Evolutionary conservation across 2,329 filamentous ascomycete species (phyloP).

Genomic region (Aspergillus persii): DNA sequence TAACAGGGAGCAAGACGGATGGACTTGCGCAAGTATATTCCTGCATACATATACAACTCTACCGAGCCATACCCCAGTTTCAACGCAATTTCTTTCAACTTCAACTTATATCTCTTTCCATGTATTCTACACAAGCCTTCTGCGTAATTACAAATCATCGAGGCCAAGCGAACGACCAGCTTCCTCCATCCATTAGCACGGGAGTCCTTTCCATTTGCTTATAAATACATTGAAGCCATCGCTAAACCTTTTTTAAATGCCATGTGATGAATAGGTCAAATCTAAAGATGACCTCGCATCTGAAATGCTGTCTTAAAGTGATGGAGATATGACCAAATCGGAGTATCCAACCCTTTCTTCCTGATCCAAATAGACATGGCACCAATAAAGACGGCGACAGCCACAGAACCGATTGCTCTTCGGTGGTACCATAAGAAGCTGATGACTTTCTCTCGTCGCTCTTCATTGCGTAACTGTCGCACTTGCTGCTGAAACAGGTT

Average conservation of each 20-base stretch:
- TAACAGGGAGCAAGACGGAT: too few species aligned
- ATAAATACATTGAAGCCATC: background rate
- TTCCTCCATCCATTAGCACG: background rate
- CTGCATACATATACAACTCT: too few species aligned
- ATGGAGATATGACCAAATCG: slow-evolving; percentile 33
- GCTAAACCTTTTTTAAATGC: background rate
- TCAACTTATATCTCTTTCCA: background rate
- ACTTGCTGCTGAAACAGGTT: slow-evolving; percentile 69
- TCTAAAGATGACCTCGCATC: slow-evolving; percentile 12
- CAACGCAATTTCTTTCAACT: background rate
- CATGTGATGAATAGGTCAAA: background rate
- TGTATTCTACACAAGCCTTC: background rate
- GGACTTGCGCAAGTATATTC: too few species aligned
- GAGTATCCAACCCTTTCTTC: slow-evolving; percentile 40
- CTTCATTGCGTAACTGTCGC: slow-evolving; percentile 65
- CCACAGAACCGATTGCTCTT: slow-evolving; percentile 60
- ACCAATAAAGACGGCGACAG: slow-evolving; percentile 65
- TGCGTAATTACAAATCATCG: background rate
- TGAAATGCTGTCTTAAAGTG: slow-evolving; percentile 26
- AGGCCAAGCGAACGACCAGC: background rate
- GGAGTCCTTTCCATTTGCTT: background rate
- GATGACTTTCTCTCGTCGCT: slow-evolving; percentile 54
- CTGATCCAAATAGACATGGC: slow-evolving; percentile 67
- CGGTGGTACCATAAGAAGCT: slow-evolving; percentile 63
- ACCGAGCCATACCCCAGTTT: too few species aligned